phyloP scores from a whole-genome alignment of 805 yeast genomes.

The Vanderwaltozyma polyspora region DNA sequence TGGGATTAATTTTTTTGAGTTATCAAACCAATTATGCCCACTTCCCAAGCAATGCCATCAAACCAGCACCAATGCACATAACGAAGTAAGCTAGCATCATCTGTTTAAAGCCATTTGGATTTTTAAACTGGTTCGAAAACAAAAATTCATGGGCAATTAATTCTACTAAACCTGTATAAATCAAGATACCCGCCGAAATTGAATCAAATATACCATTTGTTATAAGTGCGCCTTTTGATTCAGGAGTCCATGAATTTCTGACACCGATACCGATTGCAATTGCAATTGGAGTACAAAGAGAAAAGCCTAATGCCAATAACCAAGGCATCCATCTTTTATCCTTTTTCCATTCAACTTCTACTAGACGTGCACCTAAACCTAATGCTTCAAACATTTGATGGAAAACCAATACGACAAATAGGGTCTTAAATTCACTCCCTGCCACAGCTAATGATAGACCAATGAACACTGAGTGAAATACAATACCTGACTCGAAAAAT shows the following conservation, averaged over 20 bases:
- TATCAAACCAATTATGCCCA: conserved; percentile 41
- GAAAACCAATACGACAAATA: conserved; percentile 56
- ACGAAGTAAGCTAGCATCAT: conserved; percentile 33
- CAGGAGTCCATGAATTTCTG: conserved; percentile 43
- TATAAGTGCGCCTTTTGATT: conserved; percentile 41
- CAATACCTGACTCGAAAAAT: conserved; percentile 59
- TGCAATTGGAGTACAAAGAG: conserved; percentile 55
- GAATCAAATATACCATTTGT: conserved; percentile 58
- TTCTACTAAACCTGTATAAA: conserved; percentile 67
- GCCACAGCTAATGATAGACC: conserved; percentile 58
- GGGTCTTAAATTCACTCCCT: conserved; percentile 51
- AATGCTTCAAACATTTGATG: conserved; percentile 75
- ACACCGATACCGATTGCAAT: conserved; percentile 72
- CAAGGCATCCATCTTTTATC: conserved; percentile 32
- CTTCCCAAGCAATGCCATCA: conserved; percentile 67
- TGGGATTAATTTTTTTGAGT: too few species aligned
- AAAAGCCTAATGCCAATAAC: conserved; percentile 38
- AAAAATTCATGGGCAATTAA: conserved; percentile 64
- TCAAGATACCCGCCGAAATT: conserved; percentile 58
- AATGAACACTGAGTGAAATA: conserved; percentile 66
- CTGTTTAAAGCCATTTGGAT: conserved; percentile 40
- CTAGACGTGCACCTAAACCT: conserved; percentile 63
- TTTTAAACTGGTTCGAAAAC: conserved; percentile 51
- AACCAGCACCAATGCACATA: conserved; percentile 57
- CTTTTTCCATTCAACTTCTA: conserved; percentile 46